These are phyloP conservation scores for Sordaria brevicollis DNA, from an alignment of 495 filamentous ascomycete genomes.

Conservation along the genomic window DNA sequence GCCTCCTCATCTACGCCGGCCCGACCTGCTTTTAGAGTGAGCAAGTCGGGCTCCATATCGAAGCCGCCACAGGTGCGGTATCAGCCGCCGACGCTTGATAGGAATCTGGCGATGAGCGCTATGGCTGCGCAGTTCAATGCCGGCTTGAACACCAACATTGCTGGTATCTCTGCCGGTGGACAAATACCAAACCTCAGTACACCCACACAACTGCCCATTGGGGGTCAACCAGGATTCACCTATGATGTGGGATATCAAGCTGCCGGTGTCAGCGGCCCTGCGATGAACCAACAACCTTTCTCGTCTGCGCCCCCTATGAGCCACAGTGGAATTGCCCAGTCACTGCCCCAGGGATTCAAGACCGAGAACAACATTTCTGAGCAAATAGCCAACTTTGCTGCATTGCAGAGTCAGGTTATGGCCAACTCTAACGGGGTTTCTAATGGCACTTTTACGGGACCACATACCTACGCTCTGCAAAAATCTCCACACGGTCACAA, in stretches of 20 bases:
- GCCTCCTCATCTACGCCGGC: slow-evolving; percentile 23
- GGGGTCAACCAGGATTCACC: neutral
- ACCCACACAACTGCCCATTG: neutral
- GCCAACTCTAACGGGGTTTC: neutral
- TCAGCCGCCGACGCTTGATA: slow-evolving; percentile 29
- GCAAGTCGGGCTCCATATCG: slow-evolving; percentile 20
- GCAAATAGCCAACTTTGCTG: neutral
- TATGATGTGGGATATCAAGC: neutral
- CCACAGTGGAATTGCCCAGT: neutral
- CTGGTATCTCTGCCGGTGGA: neutral
- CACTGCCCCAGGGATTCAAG: slow-evolving; percentile 8
- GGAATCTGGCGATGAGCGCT: slow-evolving; percentile 31
- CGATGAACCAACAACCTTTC: neutral
- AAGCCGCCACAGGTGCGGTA: slow-evolving; percentile 26
- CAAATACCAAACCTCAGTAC: neutral
- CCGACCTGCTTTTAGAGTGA: slow-evolving; percentile 29
- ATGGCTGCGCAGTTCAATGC: slow-evolving; percentile 13
- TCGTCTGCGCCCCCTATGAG: neutral
- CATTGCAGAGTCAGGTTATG: neutral
- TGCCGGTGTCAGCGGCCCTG: neutral
- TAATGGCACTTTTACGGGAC: neutral
- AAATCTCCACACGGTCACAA: neutral
- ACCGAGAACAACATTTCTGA: slow-evolving; percentile 5
- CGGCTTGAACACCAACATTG: slow-evolving; percentile 7
- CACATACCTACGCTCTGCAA: neutral